Base-by-base conservation (phyloP, 495 filamentous ascomycete genomes). In the Immersiella caudata region DNA sequence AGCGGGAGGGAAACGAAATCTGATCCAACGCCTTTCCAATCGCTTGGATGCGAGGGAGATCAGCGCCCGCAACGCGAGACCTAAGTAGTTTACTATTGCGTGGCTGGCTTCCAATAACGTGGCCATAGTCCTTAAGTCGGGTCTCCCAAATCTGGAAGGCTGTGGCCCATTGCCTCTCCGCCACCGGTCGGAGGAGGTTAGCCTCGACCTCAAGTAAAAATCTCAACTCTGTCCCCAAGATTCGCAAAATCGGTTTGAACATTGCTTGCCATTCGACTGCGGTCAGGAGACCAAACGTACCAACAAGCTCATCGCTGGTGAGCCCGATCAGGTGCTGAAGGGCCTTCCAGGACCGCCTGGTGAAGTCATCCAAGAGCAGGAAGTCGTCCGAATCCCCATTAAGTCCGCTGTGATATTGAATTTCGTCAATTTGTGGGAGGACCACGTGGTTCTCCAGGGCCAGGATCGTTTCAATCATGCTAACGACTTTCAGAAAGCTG, bases 131-230 rank as follows among this genome's bases (percentile, higher is more conserved):
- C 2, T 8, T n/a, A 6, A 11, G 2, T 6, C 14, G 9, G n/a
- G 20, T 2, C 16, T 20, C 52, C 52, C 52, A 55, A 2, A 11
- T 11, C n/a, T 55, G 2, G n/a, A 22, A 55, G 12, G n/a, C 3
- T 2, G 8, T 26, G 6, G 6, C 14, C 57, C 57, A 60, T 22
- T 36, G 18, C n/a, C 29, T 21, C 9, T 35, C 3, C 57, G 7
- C n/a, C 5, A 26, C 26, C 29, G 26, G 26, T n/a, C 57, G 24
- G 4, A 35, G 57, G 11, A 60, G 26, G 29, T 35, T 60, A 25
- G 21, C 4, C 57, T 60, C 57, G 16, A n/a, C 29, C n/a, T 16
- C 26, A 20, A 60, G 57, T 6, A 60, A n/a, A n/a, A 60, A 60
- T 14, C 14, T 7, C 20, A 60, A 25, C 29, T 60, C 26, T 5